A percentile compares a stretch with the other conserved stretches of the same genome.
phyloP scores from a whole-genome alignment of 1,139 yeast species.

The Suhomyces panamericanus region DNA sequence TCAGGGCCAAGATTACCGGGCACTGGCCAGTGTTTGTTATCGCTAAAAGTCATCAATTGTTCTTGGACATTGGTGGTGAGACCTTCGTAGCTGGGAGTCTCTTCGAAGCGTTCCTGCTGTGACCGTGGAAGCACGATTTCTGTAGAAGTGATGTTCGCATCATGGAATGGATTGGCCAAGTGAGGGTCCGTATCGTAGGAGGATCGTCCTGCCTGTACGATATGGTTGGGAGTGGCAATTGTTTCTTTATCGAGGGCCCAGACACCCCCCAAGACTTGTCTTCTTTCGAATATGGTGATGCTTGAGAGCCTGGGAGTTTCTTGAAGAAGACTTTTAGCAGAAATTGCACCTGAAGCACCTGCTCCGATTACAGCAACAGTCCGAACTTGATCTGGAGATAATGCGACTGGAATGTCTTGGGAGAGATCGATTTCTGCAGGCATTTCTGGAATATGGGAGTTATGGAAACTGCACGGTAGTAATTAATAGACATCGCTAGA shows the following conservation, averaged over 20 bases:
- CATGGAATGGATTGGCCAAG: conserved; percentile 30
- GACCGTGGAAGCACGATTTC: conserved; percentile 2
- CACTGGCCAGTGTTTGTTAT: conserved; percentile 33
- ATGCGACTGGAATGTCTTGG: conserved; percentile 10
- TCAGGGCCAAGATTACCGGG: conserved; percentile 27
- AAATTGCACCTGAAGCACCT: conserved; percentile 53
- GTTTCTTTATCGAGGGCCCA: conserved; percentile 31
- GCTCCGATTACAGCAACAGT: conserved; percentile 52
- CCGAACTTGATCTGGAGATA: conserved; percentile 18
- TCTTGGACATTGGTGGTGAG: conserved; percentile 45
- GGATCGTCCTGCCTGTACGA: conserved; percentile 25
- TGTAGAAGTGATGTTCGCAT: conserved; percentile 4
- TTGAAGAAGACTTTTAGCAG: conserved; percentile 38
- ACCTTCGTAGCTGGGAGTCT: conserved; percentile 42
- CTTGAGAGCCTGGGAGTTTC: conserved; percentile 21
- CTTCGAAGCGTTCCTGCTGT: conserved; percentile 25
- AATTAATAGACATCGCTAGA: background rate
- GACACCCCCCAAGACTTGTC: conserved; percentile 32
- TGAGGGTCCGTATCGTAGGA: conserved; percentile 30
- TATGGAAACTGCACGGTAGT: background rate
- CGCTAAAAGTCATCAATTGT: conserved; percentile 47
- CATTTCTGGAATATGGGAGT: conserved; percentile 1
- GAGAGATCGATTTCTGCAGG: conserved; percentile 6
- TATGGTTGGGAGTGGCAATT: conserved; percentile 24
- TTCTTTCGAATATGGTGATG: conserved; percentile 33